Percentiles rank a stretch among this genome's conserved stretches.
Conservation (phyloP, 306 rosid species). For the Gleditsia sinensis region DNA sequence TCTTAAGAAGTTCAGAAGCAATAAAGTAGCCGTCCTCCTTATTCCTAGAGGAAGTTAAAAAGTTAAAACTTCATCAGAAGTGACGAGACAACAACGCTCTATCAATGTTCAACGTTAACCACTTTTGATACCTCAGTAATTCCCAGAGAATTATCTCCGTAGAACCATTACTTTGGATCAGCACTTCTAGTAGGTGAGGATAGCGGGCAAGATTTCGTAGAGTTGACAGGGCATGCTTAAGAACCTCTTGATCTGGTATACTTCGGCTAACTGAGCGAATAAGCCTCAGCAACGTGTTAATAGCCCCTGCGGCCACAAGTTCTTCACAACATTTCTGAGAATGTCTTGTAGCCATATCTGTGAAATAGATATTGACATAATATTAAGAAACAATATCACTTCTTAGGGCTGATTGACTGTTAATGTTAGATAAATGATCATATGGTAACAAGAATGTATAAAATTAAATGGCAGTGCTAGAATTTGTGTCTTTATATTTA, state of each 20-base stretch:
- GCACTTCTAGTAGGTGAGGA: constrained; percentile 65
- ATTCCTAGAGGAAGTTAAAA: constrained; percentile 56
- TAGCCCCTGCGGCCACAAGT: constrained; percentile 86
- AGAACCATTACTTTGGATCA: constrained; percentile 56
- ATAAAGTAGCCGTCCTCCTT: constrained; percentile 82
- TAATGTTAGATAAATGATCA: neutral
- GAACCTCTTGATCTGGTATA: constrained; percentile 83
- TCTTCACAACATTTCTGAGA: constrained; percentile 91
- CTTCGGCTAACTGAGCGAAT: constrained; percentile 82
- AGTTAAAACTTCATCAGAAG: neutral
- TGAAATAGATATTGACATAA: constrained; percentile 1
- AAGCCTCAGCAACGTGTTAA: constrained; percentile 67
- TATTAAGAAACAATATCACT: neutral
- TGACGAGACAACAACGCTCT: neutral
- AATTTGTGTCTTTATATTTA: neutral
- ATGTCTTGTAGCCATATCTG: constrained; percentile 85
- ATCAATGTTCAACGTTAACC: constrained; percentile 10
- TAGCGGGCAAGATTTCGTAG: constrained; percentile 83
- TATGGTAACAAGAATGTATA: neutral
- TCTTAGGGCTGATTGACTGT: neutral
- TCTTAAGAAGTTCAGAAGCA: constrained; percentile 74
- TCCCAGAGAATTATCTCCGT: constrained; percentile 63
- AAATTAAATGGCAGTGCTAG: neutral
- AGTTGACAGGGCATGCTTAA: constrained; percentile 78
- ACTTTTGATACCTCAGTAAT: constrained; percentile 58